phyloP scores from a whole-genome alignment of 2,329 filamentous ascomycete species.

The Cephalotrichum gorgonifer region DNA sequence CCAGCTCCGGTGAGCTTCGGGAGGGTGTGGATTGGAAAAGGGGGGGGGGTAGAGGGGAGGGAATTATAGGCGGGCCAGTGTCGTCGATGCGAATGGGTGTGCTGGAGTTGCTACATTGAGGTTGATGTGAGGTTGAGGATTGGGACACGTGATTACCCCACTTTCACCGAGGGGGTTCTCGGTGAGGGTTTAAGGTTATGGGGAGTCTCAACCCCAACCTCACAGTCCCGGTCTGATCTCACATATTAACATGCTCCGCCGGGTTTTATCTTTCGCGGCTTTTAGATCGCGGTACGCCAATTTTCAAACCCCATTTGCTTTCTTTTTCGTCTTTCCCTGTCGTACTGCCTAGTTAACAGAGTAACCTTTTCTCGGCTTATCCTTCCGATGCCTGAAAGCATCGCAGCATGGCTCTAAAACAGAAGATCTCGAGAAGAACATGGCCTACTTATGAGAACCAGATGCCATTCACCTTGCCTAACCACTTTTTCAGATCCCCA shows the following conservation, averaged over 20 bases:
- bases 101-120: background rate
- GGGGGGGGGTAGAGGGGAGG: background rate
- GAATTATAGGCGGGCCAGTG: background rate
- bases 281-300: too few species aligned
- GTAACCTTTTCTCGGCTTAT: background rate
- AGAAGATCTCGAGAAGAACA: too few species aligned
- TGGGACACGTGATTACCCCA: conserved; percentile 3
- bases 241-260: too few species aligned
- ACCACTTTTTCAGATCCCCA: too few species aligned
- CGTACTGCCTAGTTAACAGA: background rate
- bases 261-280: too few species aligned
- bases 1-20: background rate
- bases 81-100: background rate
- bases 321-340: background rate
- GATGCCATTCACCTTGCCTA: too few species aligned
- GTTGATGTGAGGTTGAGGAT: background rate
- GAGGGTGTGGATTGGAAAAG: background rate
- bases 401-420: too few species aligned
- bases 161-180: background rate
- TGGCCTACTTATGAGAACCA: too few species aligned
- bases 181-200: background rate
- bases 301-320: too few species aligned
- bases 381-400: too few species aligned
- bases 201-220: background rate
- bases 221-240: too few species aligned